Evolutionary conservation across 2,329 filamentous ascomycete species (phyloP).

Genomic region (Colletotrichum sublineola): DNA sequence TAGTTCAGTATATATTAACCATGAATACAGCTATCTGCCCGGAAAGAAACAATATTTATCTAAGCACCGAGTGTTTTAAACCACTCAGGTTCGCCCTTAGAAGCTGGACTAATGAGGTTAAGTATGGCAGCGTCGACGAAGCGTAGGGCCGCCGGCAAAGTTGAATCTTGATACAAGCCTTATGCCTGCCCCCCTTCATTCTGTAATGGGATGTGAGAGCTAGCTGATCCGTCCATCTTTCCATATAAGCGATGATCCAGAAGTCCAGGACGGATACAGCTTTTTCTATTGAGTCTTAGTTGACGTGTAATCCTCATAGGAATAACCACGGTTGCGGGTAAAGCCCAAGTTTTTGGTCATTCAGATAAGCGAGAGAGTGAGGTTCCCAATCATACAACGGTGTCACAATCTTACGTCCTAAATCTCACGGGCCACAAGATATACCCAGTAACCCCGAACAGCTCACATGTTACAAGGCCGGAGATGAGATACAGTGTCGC

Average conservation of each 20-base stretch:
- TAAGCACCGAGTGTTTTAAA: no score
- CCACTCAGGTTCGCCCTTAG: no score
- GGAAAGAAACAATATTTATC: neutral
- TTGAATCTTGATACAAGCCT: neutral
- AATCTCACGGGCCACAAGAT: neutral
- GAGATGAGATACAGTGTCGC: neutral
- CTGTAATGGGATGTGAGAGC: neutral
- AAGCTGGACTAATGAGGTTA: no score
- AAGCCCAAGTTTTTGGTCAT: neutral
- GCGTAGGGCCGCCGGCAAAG: neutral
- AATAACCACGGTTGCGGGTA: neutral
- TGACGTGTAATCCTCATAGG: neutral
- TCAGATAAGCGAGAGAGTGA: neutral
- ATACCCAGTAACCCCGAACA: neutral
- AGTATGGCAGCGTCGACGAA: neutral
- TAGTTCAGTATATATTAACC: neutral
- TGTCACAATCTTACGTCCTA: neutral
- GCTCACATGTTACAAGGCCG: neutral
- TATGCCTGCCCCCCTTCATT: neutral
- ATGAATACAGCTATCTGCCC: neutral
- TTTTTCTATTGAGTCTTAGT: neutral
- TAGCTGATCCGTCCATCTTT: neutral
- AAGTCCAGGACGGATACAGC: neutral
- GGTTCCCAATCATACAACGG: neutral
- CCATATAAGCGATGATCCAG: neutral